Conservation (phyloP, 2,329 filamentous ascomycete species). For the Xylaria polymorpha region DNA sequence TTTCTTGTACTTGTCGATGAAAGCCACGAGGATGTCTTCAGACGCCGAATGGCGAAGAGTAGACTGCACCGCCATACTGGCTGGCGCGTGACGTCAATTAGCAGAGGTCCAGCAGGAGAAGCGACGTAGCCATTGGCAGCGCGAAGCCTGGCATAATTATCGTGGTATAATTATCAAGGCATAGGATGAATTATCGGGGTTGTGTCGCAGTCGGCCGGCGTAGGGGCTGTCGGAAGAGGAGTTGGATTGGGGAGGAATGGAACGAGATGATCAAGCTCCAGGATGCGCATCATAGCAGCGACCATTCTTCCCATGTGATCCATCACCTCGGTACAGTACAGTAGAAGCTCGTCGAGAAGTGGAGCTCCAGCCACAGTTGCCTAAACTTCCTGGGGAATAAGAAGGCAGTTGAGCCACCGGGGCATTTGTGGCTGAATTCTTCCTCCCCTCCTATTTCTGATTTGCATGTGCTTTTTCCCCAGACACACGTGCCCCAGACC, state of each 20-base stretch:
- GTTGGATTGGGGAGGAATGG: slow-evolving; percentile 6
- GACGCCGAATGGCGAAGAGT: slow-evolving; percentile 75
- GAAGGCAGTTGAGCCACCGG: slow-evolving; percentile 4
- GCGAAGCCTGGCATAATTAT: slow-evolving; percentile 35
- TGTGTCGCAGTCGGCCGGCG: slow-evolving; percentile 15
- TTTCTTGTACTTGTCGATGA: slow-evolving; percentile 69
- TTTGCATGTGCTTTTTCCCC: slow-evolving; percentile 28
- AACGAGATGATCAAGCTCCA: neutral
- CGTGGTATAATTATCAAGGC: slow-evolving; percentile 33
- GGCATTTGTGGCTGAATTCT: slow-evolving; percentile 25
- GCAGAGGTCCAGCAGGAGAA: slow-evolving; percentile 26
- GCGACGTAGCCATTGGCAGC: slow-evolving; percentile 43
- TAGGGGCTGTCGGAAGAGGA: neutral
- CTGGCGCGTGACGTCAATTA: slow-evolving; percentile 41
- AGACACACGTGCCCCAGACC: slow-evolving; percentile 7
- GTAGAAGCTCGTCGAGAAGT: slow-evolving; percentile 9
- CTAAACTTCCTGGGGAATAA: slow-evolving; percentile 6
- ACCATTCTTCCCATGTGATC: slow-evolving; percentile 36
- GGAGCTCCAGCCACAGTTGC: slow-evolving; percentile 33
- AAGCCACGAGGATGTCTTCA: slow-evolving; percentile 73
- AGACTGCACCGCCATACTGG: slow-evolving; percentile 85
- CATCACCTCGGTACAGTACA: slow-evolving; percentile 36
- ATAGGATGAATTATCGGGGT: neutral
- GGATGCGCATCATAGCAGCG: slow-evolving; percentile 17
- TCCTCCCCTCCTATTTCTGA: neutral